These are phyloP conservation scores for Phanerodontia chrysosporium DNA, from an alignment of 768 basidiomycete species.

Conservation along the genomic window DNA sequence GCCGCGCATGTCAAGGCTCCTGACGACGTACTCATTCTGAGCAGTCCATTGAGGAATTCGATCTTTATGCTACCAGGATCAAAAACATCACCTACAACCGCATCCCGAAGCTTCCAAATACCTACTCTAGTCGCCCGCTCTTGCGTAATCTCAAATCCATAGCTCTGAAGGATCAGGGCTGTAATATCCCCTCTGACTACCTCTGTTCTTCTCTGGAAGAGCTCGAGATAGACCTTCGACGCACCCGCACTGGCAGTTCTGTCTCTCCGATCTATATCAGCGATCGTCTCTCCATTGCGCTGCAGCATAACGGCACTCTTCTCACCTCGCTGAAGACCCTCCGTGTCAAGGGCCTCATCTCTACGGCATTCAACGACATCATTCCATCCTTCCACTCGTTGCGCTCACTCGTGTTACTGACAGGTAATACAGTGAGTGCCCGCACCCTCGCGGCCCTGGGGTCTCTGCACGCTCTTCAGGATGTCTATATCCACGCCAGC, in stretches of 20 bases:
- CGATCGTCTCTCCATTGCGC: constrained; percentile 5
- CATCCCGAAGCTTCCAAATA: background rate
- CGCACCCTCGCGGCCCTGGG: constrained; percentile 17
- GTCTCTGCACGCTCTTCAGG: constrained; percentile 14
- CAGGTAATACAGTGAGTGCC: constrained; percentile 12
- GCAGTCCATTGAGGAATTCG: background rate
- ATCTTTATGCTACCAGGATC: constrained; percentile 11
- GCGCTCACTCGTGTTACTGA: constrained; percentile 14
- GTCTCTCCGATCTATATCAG: background rate
- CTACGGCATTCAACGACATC: constrained; percentile 4
- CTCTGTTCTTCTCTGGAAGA: constrained; percentile 3
- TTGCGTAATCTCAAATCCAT: constrained; percentile 13
- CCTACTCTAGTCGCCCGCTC: background rate
- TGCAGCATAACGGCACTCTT: constrained; percentile 2
- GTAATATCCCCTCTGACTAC: constrained; percentile 6
- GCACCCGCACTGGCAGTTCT: background rate
- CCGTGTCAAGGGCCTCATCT: constrained; percentile 16
- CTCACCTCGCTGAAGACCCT: constrained; percentile 11
- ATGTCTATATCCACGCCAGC: constrained; percentile 18
- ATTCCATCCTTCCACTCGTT: constrained; percentile 13
- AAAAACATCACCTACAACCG: constrained; percentile 10
- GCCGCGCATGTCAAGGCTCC: background rate
- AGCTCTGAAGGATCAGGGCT: constrained; percentile 13
- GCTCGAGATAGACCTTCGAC: constrained; percentile 14
- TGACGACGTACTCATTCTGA: background rate